Evolutionary conservation across 331 rosid species (phyloP).

Genomic region (Malus hybrid): DNA sequence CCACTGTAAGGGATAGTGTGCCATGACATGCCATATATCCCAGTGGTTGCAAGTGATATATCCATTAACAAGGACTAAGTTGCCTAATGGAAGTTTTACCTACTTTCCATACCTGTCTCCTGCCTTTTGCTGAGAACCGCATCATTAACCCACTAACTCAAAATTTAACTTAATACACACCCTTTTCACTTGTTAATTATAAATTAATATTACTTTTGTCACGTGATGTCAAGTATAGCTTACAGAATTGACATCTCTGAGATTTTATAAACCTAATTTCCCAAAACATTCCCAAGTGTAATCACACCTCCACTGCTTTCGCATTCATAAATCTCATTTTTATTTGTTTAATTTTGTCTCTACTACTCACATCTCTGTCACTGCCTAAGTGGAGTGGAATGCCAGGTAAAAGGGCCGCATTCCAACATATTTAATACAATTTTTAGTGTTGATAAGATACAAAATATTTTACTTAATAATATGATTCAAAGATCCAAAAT

Average conservation of each 20-base stretch:
- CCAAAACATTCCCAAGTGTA: slow-evolving; percentile 34
- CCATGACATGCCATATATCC: slow-evolving; percentile 8
- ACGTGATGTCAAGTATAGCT: slow-evolving; percentile 62
- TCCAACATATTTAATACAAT: slow-evolving; percentile 7
- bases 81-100: slow-evolving; percentile 38
- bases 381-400: slow-evolving; percentile 55
- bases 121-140: slow-evolving; percentile 30
- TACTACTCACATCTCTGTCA: slow-evolving; percentile 71
- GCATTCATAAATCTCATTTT: slow-evolving; percentile 3
- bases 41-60: slow-evolving; percentile 52
- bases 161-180: not conserved
- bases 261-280: slow-evolving; percentile 21
- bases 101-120: slow-evolving; percentile 41
- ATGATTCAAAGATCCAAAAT: not conserved
- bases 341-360: slow-evolving; percentile 44
- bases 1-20: slow-evolving; percentile 33
- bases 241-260: slow-evolving; percentile 51
- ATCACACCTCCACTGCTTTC: slow-evolving; percentile 23
- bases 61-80: slow-evolving; percentile 37
- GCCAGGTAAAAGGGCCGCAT: slow-evolving; percentile 48
- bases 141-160: slow-evolving; percentile 49
- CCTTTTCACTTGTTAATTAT: slow-evolving; percentile 3
- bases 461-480: not conserved
- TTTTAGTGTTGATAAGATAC: not conserved
- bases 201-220: slow-evolving; percentile 29